phyloP scores from a whole-genome alignment of 305 asterid species.

The Fraxinus baroniana region DNA sequence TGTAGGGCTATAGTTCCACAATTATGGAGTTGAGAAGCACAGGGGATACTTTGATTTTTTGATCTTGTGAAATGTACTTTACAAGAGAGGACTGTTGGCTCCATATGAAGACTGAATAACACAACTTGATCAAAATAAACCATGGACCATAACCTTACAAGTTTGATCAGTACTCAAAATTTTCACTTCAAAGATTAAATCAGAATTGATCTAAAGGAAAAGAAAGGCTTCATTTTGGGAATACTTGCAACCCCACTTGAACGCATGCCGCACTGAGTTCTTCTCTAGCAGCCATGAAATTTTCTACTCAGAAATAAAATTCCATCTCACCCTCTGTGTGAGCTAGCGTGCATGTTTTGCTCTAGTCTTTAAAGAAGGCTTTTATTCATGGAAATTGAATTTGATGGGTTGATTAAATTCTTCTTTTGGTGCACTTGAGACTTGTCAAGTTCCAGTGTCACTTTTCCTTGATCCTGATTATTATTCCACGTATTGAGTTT shows the following conservation, averaged over 20 bases:
- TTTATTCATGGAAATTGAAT: neutral
- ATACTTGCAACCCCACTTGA: neutral
- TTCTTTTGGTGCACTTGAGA: neutral
- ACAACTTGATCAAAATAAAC: neutral
- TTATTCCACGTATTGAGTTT: neutral
- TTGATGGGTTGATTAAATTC: neutral
- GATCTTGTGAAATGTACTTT: neutral
- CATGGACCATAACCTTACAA: neutral
- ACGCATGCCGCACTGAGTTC: neutral
- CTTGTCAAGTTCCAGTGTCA: neutral
- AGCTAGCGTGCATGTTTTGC: neutral
- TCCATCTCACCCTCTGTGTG: neutral
- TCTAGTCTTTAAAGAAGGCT: neutral
- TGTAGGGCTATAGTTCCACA: neutral
- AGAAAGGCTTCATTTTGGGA: neutral
- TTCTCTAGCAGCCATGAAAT: neutral
- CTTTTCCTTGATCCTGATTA: constrained; percentile 3
- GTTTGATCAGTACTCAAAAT: neutral
- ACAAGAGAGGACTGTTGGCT: neutral
- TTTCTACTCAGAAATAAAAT: neutral
- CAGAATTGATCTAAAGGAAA: neutral
- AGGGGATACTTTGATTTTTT: neutral
- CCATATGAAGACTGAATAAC: neutral
- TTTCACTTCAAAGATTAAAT: neutral
- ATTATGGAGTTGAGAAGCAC: neutral